Evolutionary conservation across 257 asterid species (phyloP).

Genomic region (Salvia splendens): DNA sequence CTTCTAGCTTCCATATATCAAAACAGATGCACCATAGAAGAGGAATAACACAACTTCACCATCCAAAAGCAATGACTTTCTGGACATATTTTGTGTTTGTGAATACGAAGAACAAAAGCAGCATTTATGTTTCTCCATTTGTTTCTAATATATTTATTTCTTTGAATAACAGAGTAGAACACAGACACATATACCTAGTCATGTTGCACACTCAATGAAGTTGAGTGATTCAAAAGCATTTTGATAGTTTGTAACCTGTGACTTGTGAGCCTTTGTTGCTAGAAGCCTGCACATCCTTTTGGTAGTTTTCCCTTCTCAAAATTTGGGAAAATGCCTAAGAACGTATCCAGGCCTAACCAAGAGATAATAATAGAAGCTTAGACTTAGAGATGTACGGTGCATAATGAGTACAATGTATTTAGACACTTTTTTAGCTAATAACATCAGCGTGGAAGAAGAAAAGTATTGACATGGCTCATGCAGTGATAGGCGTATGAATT

Average conservation of each 20-base stretch:
- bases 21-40: slow-evolving; percentile 11
- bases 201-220: not conserved
- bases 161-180: not conserved
- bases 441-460: not conserved
- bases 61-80: slow-evolving; percentile 8
- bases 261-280: not conserved
- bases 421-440: not conserved
- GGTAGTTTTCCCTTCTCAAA: not conserved
- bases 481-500: not conserved
- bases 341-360: not conserved
- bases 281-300: not conserved
- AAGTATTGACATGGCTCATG: not conserved
- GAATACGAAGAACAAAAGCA: not conserved
- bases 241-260: not conserved
- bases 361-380: not conserved
- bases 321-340: not conserved
- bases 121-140: not conserved
- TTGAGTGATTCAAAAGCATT: not conserved
- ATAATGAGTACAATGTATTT: not conserved
- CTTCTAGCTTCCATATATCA: not conserved
- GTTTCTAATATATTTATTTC: not conserved
- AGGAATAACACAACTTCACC: slow-evolving; percentile 1
- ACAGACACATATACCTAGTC: not conserved
- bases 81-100: not conserved
- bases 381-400: not conserved